Percentiles rank a stretch among this genome's conserved stretches.
These are phyloP conservation scores for Penicillium subrubescens DNA, from an alignment of 495 filamentous ascomycete genomes.

Conservation along the genomic window DNA sequence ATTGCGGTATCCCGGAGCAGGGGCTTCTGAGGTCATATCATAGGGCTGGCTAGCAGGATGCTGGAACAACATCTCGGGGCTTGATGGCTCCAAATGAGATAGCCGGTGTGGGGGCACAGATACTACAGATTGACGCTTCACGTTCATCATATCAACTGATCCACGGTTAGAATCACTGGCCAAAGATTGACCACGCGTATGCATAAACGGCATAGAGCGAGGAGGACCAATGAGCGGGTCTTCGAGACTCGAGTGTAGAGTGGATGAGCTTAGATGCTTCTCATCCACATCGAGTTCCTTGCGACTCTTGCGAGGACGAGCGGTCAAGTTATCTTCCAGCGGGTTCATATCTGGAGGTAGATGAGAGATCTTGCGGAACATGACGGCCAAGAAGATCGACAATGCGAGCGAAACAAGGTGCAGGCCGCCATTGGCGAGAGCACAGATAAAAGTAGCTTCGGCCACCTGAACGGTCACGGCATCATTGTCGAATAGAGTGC, in stretches of 20 bases:
- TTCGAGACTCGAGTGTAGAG: constrained; percentile 61
- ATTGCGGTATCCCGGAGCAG: constrained; percentile 31
- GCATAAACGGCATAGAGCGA: constrained; percentile 72
- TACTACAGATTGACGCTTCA: constrained; percentile 27
- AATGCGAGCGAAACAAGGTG: constrained; percentile 71
- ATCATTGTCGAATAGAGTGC: constrained; percentile 56
- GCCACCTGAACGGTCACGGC: constrained; percentile 56
- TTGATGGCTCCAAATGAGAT: constrained; percentile 42
- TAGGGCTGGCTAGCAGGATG: constrained; percentile 26
- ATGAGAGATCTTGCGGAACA: constrained; percentile 76
- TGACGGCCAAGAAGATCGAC: constrained; percentile 68
- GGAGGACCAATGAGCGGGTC: constrained; percentile 59
- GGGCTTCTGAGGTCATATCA: constrained; percentile 31
- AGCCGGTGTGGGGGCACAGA: constrained; percentile 25
- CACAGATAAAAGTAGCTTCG: constrained; percentile 62
- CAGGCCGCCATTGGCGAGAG: constrained; percentile 61
- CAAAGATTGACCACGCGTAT: constrained; percentile 65
- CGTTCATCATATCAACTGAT: constrained; percentile 24
- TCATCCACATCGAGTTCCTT: constrained; percentile 71
- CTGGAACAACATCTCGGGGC: constrained; percentile 35
- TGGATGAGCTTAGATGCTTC: constrained; percentile 52
- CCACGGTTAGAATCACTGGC: constrained; percentile 36
- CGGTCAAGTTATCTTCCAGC: constrained; percentile 81
- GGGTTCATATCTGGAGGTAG: constrained; percentile 94
- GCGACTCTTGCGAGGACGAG: constrained; percentile 67